A percentile compares a stretch with the other conserved stretches of the same genome.
phyloP scores from a whole-genome alignment of 148 eudicot genomes.

The Vaccinium macrocarpon region DNA sequence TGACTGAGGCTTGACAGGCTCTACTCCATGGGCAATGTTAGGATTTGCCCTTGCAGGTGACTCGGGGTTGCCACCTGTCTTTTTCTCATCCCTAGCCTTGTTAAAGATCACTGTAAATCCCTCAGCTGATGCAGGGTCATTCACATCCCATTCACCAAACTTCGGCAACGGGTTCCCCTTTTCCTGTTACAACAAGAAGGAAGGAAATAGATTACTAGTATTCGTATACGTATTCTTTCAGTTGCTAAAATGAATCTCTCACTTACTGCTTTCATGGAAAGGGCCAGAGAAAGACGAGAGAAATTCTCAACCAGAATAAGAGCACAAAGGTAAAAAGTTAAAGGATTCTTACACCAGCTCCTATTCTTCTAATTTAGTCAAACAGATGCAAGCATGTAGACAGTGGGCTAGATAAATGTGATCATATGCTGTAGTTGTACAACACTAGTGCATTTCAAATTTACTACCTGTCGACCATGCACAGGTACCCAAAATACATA shows the following conservation, averaged over 20 bases:
- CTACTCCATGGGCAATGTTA: slow-evolving; percentile 35
- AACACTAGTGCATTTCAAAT: neutral
- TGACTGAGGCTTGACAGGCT: slow-evolving; percentile 51
- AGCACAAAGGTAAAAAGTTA: neutral
- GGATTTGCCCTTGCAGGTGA: slow-evolving; percentile 58
- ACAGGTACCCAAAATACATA: neutral
- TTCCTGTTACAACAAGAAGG: slow-evolving; percentile 40
- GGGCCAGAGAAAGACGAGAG: neutral
- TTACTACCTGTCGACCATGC: neutral
- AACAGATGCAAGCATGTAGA: neutral
- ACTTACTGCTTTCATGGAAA: neutral
- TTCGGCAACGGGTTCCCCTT: slow-evolving; percentile 83
- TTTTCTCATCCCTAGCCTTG: slow-evolving; percentile 89
- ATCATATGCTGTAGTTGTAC: slow-evolving; percentile 1
- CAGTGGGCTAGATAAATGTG: neutral
- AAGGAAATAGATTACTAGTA: slow-evolving; percentile 10
- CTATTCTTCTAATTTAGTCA: neutral
- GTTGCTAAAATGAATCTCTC: slow-evolving; percentile 2
- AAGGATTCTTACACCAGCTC: neutral
- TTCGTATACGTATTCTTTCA: neutral
- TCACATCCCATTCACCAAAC: slow-evolving; percentile 91
- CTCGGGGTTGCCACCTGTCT: slow-evolving; percentile 74
- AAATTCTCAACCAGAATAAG: neutral
- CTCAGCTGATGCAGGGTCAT: slow-evolving; percentile 88
- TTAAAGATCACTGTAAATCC: slow-evolving; percentile 86